Evolutionary conservation across 2,329 filamentous ascomycete genomes (phyloP).

Genomic region (Phaeosphaeriaceae sp.): DNA sequence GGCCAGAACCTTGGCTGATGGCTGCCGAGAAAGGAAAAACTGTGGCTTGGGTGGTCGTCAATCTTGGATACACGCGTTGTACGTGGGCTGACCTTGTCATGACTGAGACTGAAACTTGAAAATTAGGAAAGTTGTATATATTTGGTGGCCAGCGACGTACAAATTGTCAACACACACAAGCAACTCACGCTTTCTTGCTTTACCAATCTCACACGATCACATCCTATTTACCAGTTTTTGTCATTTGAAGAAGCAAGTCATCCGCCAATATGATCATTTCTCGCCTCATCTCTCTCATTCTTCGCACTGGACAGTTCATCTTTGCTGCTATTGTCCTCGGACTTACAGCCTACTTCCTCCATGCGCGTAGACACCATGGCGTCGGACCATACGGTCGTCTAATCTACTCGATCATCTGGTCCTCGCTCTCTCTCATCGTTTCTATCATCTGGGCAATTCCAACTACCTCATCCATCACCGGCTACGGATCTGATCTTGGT

Average conservation of each 20-base stretch:
- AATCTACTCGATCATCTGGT: slow-evolving; percentile 77
- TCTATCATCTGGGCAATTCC: slow-evolving; percentile 75
- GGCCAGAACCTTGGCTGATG: slow-evolving; percentile 7
- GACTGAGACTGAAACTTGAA: neutral
- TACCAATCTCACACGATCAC: neutral
- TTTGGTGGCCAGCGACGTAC: neutral
- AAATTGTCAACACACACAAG: neutral
- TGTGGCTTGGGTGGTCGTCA: slow-evolving; percentile 3
- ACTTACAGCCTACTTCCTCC: slow-evolving; percentile 31
- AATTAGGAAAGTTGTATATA: slow-evolving; percentile 6
- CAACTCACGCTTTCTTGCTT: neutral
- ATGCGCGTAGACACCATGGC: slow-evolving; percentile 45
- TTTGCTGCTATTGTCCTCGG: slow-evolving; percentile 67
- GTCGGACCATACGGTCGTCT: slow-evolving; percentile 67
- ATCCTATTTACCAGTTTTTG: neutral
- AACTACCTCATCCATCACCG: slow-evolving; percentile 69
- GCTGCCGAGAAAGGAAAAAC: slow-evolving; percentile 8
- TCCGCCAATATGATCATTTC: slow-evolving; percentile 40
- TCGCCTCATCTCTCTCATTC: slow-evolving; percentile 62
- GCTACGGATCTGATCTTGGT: slow-evolving; percentile 72
- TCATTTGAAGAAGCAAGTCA: neutral
- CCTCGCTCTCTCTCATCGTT: slow-evolving; percentile 72
- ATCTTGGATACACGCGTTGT: slow-evolving; percentile 13
- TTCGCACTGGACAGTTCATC: slow-evolving; percentile 68
- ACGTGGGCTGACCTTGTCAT: slow-evolving; percentile 22